Evolutionary conservation across 2,329 filamentous ascomycete genomes (phyloP).

Genomic region (Botrytis squamosa): DNA sequence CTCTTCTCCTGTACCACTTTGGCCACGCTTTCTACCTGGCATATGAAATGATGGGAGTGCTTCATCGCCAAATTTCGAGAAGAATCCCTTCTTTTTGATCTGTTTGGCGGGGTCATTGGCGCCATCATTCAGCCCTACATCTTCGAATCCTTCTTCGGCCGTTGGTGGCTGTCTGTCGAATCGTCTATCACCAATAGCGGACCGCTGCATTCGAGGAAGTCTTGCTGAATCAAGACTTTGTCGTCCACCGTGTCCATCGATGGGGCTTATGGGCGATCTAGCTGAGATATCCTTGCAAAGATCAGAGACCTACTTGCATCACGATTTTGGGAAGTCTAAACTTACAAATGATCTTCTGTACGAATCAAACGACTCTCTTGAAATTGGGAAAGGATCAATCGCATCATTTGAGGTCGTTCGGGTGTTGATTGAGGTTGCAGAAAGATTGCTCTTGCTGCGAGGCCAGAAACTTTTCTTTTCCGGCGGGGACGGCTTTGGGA

Average conservation of each 20-base stretch:
- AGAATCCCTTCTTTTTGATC: slow-evolving; percentile 70
- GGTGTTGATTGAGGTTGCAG: slow-evolving; percentile 57
- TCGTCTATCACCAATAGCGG: slow-evolving; percentile 56
- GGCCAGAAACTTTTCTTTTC: slow-evolving; percentile 83
- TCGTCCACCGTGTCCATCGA: slow-evolving; percentile 59
- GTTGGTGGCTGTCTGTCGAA: slow-evolving; percentile 63
- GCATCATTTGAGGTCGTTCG: slow-evolving; percentile 55
- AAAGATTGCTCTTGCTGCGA: slow-evolving; percentile 46
- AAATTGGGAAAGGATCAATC: slow-evolving; percentile 92
- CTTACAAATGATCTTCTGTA: slow-evolving; percentile 93
- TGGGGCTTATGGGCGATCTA: slow-evolving; percentile 67
- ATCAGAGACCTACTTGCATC: slow-evolving; percentile 18
- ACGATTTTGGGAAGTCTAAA: slow-evolving; percentile 29
- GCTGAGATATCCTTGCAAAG: slow-evolving; percentile 80
- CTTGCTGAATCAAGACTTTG: slow-evolving; percentile 78
- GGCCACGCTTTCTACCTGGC: slow-evolving; percentile 69
- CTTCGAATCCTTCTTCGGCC: slow-evolving; percentile 81
- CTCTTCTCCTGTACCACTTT: slow-evolving; percentile 69
- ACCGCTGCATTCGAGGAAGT: slow-evolving; percentile 60
- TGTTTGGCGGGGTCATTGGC: slow-evolving; percentile 46
- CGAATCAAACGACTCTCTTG: slow-evolving; percentile 93
- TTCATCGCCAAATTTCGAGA: slow-evolving; percentile 73
- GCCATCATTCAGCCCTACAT: slow-evolving; percentile 83
- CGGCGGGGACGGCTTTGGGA: slow-evolving; percentile 73
- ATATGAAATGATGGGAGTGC: slow-evolving; percentile 51